Evolutionary conservation across 2,329 filamentous ascomycete genomes (phyloP).

Genomic region (Paraphaeosphaeria sporulosa): DNA sequence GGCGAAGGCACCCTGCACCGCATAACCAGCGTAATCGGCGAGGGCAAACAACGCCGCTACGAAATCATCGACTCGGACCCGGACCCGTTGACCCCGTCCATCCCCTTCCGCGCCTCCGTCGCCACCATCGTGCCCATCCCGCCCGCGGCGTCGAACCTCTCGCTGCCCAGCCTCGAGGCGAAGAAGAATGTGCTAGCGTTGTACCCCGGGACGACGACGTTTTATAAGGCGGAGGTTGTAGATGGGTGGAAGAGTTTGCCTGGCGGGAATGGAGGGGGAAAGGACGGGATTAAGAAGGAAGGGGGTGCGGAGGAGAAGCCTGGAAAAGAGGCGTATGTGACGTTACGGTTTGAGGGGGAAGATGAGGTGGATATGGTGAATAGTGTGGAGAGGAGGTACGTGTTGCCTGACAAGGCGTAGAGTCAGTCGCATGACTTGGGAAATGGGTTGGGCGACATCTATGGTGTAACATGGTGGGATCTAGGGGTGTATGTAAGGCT

Average conservation of each 20-base stretch:
- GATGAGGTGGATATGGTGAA: slow-evolving; percentile 54
- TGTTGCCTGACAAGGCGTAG: slow-evolving; percentile 48
- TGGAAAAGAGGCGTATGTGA: slow-evolving; percentile 50
- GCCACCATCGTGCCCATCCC: slow-evolving; percentile 56
- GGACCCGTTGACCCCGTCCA: slow-evolving; percentile 47
- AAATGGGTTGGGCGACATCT: not conserved
- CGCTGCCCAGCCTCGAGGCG: slow-evolving; percentile 51
- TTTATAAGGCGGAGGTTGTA: slow-evolving; percentile 61
- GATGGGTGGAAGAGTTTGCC: slow-evolving; percentile 46
- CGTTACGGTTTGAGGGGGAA: slow-evolving; percentile 58
- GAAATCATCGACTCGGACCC: slow-evolving; percentile 61
- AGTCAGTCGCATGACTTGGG: not conserved
- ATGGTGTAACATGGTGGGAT: not conserved
- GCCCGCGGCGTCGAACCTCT: slow-evolving; percentile 50
- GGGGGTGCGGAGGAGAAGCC: slow-evolving; percentile 50
- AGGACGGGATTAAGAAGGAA: slow-evolving; percentile 37
- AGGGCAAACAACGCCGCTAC: slow-evolving; percentile 62
- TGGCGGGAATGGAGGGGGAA: slow-evolving; percentile 30
- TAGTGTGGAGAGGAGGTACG: slow-evolving; percentile 60
- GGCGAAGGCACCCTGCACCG: slow-evolving; percentile 61
- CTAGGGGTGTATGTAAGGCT: not conserved
- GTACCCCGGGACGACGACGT: slow-evolving; percentile 62
- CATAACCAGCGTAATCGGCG: slow-evolving; percentile 60
- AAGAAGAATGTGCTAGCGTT: slow-evolving; percentile 57
- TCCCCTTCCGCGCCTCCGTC: slow-evolving; percentile 56